Percentiles rank a stretch among this genome's conserved stretches.
These are phyloP conservation scores for Sanghuangporus sanghuang DNA, from an alignment of 1,284 basidiomycete species.

Conservation along the genomic window DNA sequence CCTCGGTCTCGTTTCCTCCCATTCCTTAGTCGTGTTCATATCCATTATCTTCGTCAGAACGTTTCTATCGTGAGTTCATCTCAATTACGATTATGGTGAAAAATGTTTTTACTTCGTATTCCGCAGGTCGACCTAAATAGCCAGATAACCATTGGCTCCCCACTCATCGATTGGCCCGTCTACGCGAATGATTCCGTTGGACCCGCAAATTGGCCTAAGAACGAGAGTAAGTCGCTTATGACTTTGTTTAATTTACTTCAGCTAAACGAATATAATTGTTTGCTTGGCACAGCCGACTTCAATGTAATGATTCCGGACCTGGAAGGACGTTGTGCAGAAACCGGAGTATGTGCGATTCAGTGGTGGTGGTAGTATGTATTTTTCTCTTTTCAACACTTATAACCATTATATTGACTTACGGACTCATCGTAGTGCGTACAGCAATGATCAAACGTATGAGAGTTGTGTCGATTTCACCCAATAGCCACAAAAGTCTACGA, in stretches of 20 bases:
- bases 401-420: not conserved
- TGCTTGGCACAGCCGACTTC: conserved; percentile 27
- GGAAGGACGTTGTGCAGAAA: conserved; percentile 25
- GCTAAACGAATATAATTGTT: not conserved
- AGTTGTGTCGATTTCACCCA: conserved; percentile 29
- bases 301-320: conserved; percentile 32
- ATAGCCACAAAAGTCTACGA: not conserved
- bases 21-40: conserved; percentile 27
- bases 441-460: conserved; percentile 24
- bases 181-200: conserved; percentile 31
- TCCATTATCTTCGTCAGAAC: not conserved
- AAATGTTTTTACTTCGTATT: conserved; percentile 13
- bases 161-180: conserved; percentile 32
- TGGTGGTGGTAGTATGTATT: conserved; percentile 29
- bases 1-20: not conserved
- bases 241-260: not conserved
- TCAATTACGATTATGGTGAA: not conserved
- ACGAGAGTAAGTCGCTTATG: conserved; percentile 27
- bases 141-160: conserved; percentile 28
- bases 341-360: conserved; percentile 33
- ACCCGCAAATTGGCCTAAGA: conserved; percentile 29
- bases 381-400: not conserved
- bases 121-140: conserved; percentile 28
- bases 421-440: conserved; percentile 6
- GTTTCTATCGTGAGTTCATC: not conserved